Conservation (phyloP, 441 rosid species). For the Pelargonium myrrhifolium region DNA sequence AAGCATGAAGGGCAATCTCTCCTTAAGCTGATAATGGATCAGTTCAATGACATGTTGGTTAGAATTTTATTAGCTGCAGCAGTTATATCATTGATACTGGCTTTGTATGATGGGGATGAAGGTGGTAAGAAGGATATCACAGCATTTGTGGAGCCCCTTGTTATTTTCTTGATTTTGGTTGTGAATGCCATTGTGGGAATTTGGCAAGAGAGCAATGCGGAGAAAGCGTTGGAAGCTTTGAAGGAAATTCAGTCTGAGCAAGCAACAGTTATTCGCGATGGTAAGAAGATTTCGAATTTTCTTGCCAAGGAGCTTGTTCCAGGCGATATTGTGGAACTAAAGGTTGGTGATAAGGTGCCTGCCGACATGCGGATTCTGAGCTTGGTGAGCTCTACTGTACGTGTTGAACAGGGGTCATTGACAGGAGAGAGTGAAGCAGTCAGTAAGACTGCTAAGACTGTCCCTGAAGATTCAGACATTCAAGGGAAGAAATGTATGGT, state of each 20-base stretch:
- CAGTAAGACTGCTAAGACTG: constrained; percentile 29
- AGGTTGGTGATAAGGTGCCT: constrained; percentile 39
- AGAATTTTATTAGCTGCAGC: constrained; percentile 33
- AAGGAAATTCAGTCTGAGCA: constrained; percentile 42
- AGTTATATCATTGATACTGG: constrained; percentile 34
- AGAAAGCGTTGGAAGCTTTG: constrained; percentile 41
- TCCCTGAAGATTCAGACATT: constrained; percentile 30
- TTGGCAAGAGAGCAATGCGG: constrained; percentile 44
- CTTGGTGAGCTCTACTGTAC: constrained; percentile 38
- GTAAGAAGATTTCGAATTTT: constrained; percentile 21
- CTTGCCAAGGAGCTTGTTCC: constrained; percentile 37
- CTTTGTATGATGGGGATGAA: constrained; percentile 33
- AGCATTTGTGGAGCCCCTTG: constrained; percentile 41
- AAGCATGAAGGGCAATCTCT: constrained; percentile 30
- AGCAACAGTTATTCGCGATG: constrained; percentile 35
- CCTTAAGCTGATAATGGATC: constrained; percentile 29
- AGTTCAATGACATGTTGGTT: constrained; percentile 37
- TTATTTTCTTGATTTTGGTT: constrained; percentile 38
- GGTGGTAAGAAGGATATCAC: constrained; percentile 36
- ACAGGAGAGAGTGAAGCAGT: constrained; percentile 47
- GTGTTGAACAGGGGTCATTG: constrained; percentile 40
- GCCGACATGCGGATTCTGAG: constrained; percentile 39
- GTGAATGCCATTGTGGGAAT: constrained; percentile 37
- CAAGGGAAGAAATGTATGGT: constrained; percentile 39
- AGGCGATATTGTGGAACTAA: constrained; percentile 36